Percentiles rank a stretch among this genome's conserved stretches.
Conservation (phyloP, 192 early-diverging fungal species). For the Entomortierella parvispora region DNA sequence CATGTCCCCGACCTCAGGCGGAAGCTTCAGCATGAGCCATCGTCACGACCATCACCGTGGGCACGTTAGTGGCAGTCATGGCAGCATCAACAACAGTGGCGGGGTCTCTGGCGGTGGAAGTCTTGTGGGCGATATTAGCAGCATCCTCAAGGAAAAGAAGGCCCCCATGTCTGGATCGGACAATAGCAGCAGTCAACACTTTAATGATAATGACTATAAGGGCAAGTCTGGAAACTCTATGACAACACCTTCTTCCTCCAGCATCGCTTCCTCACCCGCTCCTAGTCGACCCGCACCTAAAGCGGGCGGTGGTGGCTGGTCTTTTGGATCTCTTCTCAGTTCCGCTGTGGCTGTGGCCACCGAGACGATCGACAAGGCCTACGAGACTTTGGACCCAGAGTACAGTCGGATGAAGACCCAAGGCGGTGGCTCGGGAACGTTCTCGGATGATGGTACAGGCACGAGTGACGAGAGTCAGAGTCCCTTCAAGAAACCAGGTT, state of each 20-base stretch:
- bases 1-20: constrained; percentile 12
- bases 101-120: constrained; percentile 1
- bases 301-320: constrained; percentile 37
- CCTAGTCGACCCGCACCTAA: constrained; percentile 11
- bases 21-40: constrained; percentile 31
- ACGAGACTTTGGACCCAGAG: constrained; percentile 45
- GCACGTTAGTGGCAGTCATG: too few relatives aligned
- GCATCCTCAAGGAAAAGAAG: constrained; percentile 38
- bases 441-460: background rate
- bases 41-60: constrained; percentile 33
- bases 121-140: constrained; percentile 38
- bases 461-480: constrained; percentile 7
- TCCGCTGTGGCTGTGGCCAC: constrained; percentile 42
- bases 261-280: background rate
- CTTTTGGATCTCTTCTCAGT: constrained; percentile 51
- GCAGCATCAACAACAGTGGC: background rate
- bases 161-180: background rate
- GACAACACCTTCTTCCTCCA: background rate
- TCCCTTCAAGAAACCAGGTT: constrained; percentile 40
- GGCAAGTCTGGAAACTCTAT: background rate
- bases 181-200: background rate
- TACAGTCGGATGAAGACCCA: constrained; percentile 36
- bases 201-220: constrained; percentile 7
- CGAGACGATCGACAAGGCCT: constrained; percentile 45
- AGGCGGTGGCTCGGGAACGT: background rate